A percentile compares a stretch with the other conserved stretches of the same genome.
Conservation (phyloP, 768 basidiomycete species). For the Lepiota subincarnata region DNA sequence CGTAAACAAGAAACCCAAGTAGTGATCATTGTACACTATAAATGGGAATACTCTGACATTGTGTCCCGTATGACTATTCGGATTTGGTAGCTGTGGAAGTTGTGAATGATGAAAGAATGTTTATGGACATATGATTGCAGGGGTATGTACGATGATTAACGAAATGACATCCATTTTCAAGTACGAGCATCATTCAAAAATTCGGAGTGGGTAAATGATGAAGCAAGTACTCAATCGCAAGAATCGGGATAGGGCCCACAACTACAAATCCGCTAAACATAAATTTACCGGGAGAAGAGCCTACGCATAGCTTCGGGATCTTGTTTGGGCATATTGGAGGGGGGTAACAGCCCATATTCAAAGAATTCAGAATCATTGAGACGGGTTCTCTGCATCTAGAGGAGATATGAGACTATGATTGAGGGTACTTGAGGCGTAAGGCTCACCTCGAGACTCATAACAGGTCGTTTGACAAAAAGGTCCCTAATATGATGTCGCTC, state of each 20-base stretch:
- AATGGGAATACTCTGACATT: background rate
- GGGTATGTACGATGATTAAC: background rate
- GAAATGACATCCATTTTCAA: background rate
- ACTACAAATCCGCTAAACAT: conserved; percentile 4
- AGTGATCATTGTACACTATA: background rate
- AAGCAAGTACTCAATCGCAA: background rate
- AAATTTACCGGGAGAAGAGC: conserved; percentile 41
- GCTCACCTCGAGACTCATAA: conserved; percentile 71
- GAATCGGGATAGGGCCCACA: background rate
- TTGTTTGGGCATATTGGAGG: conserved; percentile 18
- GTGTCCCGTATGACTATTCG: background rate
- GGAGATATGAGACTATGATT: background rate
- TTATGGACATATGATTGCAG: too few relatives aligned
- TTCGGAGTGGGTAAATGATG: background rate
- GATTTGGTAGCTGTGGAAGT: too few relatives aligned
- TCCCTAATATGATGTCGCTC: conserved; percentile 51
- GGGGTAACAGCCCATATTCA: conserved; percentile 27
- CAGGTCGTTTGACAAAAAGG: conserved; percentile 48
- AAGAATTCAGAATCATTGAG: conserved; percentile 49
- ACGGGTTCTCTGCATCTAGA: conserved; percentile 63
- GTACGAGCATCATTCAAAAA: background rate
- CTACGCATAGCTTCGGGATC: conserved; percentile 47
- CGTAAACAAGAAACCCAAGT: background rate
- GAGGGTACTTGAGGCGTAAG: background rate
- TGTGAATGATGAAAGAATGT: too few relatives aligned